Evolutionary conservation across 1,139 yeast species (phyloP).

Genomic region (Candida sp.): DNA sequence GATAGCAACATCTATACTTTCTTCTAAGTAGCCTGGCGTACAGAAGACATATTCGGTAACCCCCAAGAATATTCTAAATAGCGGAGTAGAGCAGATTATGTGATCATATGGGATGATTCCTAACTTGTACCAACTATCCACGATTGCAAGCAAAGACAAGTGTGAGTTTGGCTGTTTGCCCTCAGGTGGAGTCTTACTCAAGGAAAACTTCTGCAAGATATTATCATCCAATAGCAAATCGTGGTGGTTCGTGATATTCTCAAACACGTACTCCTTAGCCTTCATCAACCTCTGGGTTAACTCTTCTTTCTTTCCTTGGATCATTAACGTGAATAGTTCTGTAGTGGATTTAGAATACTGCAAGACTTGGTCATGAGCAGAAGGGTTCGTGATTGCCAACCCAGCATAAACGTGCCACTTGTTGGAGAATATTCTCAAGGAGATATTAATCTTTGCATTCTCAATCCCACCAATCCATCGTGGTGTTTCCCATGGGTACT

Average conservation of each 20-base stretch:
- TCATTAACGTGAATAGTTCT: constrained; percentile 82
- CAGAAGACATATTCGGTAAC: constrained; percentile 93
- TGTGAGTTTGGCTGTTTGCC: constrained; percentile 86
- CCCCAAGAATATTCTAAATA: constrained; percentile 89
- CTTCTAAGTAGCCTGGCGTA: constrained; percentile 79
- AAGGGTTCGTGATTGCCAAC: constrained; percentile 91
- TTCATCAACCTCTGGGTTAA: constrained; percentile 58
- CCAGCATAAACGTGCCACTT: constrained; percentile 99
- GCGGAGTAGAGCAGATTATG: constrained; percentile 95
- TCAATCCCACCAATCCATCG: constrained; percentile 94
- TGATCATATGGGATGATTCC: constrained; percentile 95
- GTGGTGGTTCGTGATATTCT: constrained; percentile 57
- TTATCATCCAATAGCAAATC: constrained; percentile 78
- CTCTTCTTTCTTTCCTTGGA: constrained; percentile 66
- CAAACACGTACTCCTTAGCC: constrained; percentile 81
- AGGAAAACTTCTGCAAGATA: constrained; percentile 76
- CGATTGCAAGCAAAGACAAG: constrained; percentile 84
- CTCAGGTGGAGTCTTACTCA: constrained; percentile 76
- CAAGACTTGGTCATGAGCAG: constrained; percentile 89
- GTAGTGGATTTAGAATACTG: constrained; percentile 90
- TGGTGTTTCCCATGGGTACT: constrained; percentile 93
- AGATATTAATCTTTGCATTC: constrained; percentile 93
- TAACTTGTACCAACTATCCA: constrained; percentile 89
- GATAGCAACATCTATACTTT: constrained; percentile 75
- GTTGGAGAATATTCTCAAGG: constrained; percentile 87